These are phyloP conservation scores for Henckelia pumila DNA, from an alignment of 257 asterid genomes.

Conservation along the genomic window DNA sequence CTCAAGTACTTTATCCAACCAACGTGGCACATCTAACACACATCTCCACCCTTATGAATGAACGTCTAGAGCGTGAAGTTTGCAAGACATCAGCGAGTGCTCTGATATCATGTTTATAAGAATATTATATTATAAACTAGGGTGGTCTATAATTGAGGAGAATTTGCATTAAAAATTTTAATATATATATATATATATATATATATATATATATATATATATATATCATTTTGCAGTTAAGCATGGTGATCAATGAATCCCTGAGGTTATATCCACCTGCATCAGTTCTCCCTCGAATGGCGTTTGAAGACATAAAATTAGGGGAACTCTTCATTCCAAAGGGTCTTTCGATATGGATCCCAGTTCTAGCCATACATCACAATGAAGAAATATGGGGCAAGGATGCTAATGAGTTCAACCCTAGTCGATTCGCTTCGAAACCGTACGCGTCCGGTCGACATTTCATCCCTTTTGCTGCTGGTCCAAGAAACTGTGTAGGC, in stretches of 20 bases:
- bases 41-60: too few species aligned
- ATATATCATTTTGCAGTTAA: slow-evolving; percentile 44
- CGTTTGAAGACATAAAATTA: slow-evolving; percentile 72
- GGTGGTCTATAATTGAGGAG: too few species aligned
- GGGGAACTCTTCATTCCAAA: slow-evolving; percentile 84
- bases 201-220: too few species aligned
- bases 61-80: too few species aligned
- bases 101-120: too few species aligned
- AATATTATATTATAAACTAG: too few species aligned
- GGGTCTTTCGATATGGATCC: slow-evolving; percentile 40
- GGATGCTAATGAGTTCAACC: slow-evolving; percentile 79
- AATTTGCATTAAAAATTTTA: too few species aligned
- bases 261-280: slow-evolving; percentile 86
- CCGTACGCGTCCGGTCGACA: slow-evolving; percentile 51
- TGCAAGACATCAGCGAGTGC: too few species aligned
- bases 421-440: slow-evolving; percentile 60
- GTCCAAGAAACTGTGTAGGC: slow-evolving; percentile 87
- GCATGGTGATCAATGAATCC: slow-evolving; percentile 84
- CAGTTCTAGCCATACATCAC: slow-evolving; percentile 79
- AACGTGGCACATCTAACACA: too few species aligned
- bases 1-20: too few species aligned
- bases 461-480: slow-evolving; percentile 87
- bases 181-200: too few species aligned
- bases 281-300: slow-evolving; percentile 84
- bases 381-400: slow-evolving; percentile 79